Base-by-base conservation (phyloP, 2,329 filamentous ascomycete species). In the Alternaria metachromatica region DNA sequence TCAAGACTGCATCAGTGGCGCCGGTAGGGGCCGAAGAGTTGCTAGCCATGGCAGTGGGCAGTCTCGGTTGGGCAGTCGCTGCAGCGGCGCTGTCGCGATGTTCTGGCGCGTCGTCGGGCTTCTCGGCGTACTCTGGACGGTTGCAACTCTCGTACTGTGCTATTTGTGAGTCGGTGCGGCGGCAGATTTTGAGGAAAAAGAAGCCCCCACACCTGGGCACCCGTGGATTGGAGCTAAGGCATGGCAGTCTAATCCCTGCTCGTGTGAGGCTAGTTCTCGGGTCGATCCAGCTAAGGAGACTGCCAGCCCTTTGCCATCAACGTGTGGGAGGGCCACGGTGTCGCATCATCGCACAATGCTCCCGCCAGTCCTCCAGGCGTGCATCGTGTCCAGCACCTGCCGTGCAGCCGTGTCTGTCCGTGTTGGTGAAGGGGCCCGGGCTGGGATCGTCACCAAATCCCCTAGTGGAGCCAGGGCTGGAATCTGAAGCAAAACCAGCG, bases 1-100 rank as follows among this genome's bases (percentile, higher is more conserved):
- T 91, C 55, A 98, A 86, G 50, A 98, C 95, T 28, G 95, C 95
- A 78, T 92, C 89, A 51, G 90, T 92, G 67, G 83, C 84, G 69
- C 76, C 79, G 8, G 78, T 68, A 13, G 84, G 84, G 51, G 82
- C 82, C 69, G 69, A 57, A 55, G 66, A 55, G 64, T 61, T 67
- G 43, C 56, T 63, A 21, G 60, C 56, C 60, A 60, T 63, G 30
- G 60, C 44, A 12, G 37, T 23, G 18, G 33, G 49, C 44, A 18
- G 3, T 37, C 6, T 21, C 26, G 15, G 49, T 28, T 55, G 60
- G 45, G 51, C 23, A 43, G 58, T 59, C 28, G 45, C 33, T 60
- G 59, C 26, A n/a, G 21, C 33, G 49, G 50, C 55, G 23, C 37
- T 10, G 26, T 30, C 54, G 13, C 33, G 45, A 20, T 54, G 10